Percentiles rank a stretch among this genome's conserved stretches.
Evolutionary conservation across 352 stramenopile species (phyloP).

Genomic region (Pythium dissotocum): DNA sequence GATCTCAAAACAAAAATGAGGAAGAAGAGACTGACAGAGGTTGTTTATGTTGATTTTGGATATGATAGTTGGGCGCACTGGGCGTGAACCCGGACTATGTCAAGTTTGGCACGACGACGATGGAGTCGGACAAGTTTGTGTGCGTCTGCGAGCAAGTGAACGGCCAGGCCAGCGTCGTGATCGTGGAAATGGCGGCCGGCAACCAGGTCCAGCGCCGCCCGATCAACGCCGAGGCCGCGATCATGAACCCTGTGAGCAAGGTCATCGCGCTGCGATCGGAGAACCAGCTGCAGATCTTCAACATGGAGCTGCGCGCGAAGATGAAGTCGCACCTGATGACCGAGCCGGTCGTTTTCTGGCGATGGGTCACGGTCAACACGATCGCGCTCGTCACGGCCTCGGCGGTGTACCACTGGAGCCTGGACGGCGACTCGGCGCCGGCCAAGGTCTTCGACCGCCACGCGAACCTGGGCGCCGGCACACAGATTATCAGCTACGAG

Average conservation of each 20-base stretch:
- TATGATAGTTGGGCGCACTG: slow-evolving; percentile 70
- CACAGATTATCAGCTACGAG: slow-evolving; percentile 99
- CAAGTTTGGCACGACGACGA: slow-evolving; percentile 93
- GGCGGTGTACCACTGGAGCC: slow-evolving; percentile 98
- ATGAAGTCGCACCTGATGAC: slow-evolving; percentile 96
- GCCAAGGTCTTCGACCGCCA: slow-evolving; percentile 99
- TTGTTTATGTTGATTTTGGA: not conserved
- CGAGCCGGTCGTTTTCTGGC: slow-evolving; percentile 97
- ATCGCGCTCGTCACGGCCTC: slow-evolving; percentile 97
- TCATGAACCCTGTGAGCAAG: slow-evolving; percentile 99
- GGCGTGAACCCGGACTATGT: slow-evolving; percentile 91
- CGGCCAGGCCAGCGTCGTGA: slow-evolving; percentile 88
- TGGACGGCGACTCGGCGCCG: slow-evolving; percentile 91
- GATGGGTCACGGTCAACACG: slow-evolving; percentile 96
- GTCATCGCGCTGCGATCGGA: slow-evolving; percentile 86
- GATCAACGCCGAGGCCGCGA: slow-evolving; percentile 98
- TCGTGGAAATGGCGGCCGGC: slow-evolving; percentile 89
- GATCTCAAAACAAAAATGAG: not conserved
- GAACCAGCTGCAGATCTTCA: slow-evolving; percentile 99
- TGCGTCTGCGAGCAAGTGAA: slow-evolving; percentile 92
- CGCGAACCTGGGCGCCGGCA: slow-evolving; percentile 90
- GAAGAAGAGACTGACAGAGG: not conserved
- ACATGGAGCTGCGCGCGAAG: slow-evolving; percentile 99
- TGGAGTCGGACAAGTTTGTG: slow-evolving; percentile 98
- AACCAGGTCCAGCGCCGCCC: slow-evolving; percentile 92